Evolutionary conservation across 768 basidiomycete species (phyloP).

Genomic region (Calocera cornea): DNA sequence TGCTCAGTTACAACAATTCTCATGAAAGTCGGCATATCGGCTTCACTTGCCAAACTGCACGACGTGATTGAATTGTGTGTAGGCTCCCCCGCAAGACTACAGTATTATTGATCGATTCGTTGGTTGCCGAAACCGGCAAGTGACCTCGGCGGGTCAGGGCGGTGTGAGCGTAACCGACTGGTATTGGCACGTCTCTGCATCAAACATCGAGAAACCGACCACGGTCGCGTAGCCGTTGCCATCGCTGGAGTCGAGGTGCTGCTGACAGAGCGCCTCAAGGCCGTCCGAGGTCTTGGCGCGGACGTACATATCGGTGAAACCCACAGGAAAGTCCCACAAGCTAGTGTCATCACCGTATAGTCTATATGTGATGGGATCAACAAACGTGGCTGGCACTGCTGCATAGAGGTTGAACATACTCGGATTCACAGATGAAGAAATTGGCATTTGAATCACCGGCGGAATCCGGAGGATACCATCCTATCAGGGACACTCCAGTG

Average conservation of each 20-base stretch:
- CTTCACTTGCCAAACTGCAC: too few species aligned
- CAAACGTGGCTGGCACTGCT: background rate
- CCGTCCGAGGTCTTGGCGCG: background rate
- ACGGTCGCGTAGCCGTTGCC: conserved; percentile 2
- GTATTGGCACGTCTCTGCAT: background rate
- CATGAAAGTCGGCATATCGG: too few species aligned
- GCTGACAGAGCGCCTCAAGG: background rate
- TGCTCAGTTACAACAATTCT: too few species aligned
- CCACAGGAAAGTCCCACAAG: background rate
- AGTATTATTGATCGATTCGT: too few species aligned
- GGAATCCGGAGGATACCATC: background rate
- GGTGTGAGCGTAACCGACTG: background rate
- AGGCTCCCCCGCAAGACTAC: too few species aligned
- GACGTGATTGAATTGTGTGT: too few species aligned
- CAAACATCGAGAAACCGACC: background rate
- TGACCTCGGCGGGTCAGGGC: background rate
- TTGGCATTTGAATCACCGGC: conserved; percentile 5
- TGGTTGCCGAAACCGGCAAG: too few species aligned
- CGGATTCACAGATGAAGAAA: conserved; percentile 3
- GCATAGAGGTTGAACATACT: background rate
- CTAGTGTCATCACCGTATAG: background rate
- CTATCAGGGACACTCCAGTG: too few species aligned
- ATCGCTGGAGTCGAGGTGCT: background rate
- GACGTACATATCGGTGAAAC: conserved; percentile 1
- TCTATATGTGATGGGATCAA: too few species aligned